Evolutionary conservation across 2,329 filamentous ascomycete species (phyloP).

Genomic region (Leptographium galeiforme): DNA sequence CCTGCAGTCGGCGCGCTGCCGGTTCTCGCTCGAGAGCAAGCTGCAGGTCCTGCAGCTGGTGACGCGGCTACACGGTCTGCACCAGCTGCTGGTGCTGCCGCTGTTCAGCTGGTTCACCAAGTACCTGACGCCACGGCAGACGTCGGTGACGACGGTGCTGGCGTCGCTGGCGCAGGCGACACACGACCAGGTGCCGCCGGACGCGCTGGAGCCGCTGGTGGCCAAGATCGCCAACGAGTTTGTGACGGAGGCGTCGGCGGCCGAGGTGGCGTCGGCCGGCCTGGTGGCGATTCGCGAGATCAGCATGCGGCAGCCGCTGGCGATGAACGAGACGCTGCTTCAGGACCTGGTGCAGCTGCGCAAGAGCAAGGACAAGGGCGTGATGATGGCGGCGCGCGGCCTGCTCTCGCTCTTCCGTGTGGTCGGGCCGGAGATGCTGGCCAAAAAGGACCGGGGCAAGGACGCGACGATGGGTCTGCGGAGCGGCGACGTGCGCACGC

Average conservation of each 20-base stretch:
- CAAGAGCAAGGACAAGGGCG: constrained; percentile 95
- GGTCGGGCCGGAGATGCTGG: constrained; percentile 76
- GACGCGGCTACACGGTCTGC: constrained; percentile 78
- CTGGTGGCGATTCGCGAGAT: constrained; percentile 92
- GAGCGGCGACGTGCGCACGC: constrained; percentile 60
- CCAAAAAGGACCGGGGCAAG: constrained; percentile 83
- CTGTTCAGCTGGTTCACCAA: constrained; percentile 97
- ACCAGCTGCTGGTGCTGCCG: constrained; percentile 78
- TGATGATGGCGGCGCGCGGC: constrained; percentile 97
- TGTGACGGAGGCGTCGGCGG: constrained; percentile 82
- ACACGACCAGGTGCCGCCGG: constrained; percentile 82
- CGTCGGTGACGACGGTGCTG: constrained; percentile 82
- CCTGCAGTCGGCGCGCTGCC: constrained; percentile 73
- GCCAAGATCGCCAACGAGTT: constrained; percentile 98
- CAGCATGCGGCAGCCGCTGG: constrained; percentile 82
- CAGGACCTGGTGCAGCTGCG: constrained; percentile 93
- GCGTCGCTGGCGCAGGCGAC: constrained; percentile 86
- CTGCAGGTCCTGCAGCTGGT: constrained; percentile 65
- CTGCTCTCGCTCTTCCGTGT: constrained; percentile 83
- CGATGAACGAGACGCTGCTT: constrained; percentile 88
- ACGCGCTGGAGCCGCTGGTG: constrained; percentile 78
- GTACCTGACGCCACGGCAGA: constrained; percentile 71
- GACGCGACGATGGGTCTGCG: constrained; percentile 71
- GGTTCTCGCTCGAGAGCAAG: constrained; percentile 77
- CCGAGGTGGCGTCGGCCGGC: constrained; percentile 77